phyloP scores from a whole-genome alignment of 2,329 filamentous ascomycete species.

The Apiospora malaysiana region DNA sequence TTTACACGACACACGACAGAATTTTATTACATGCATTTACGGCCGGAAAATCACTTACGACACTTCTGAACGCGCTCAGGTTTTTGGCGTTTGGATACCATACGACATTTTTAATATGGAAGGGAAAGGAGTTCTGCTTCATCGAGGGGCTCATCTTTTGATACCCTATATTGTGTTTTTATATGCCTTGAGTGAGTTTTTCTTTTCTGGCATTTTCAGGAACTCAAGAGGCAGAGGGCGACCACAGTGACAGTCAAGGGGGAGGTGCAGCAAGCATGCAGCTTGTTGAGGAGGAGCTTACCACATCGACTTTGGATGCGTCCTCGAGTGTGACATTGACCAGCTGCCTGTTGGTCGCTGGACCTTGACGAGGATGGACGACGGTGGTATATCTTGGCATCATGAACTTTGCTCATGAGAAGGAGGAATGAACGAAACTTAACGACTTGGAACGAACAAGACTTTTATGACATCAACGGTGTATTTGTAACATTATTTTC shows the following conservation, averaged over 20 bases:
- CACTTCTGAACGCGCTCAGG: conserved; percentile 15
- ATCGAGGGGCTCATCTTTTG: not conserved
- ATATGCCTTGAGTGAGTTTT: conserved; percentile 9
- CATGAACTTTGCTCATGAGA: conserved; percentile 23
- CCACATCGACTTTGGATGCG: not conserved
- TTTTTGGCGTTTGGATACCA: conserved; percentile 20
- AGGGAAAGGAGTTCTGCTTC: conserved; percentile 20
- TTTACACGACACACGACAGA: not conserved
- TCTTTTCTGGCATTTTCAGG: not conserved
- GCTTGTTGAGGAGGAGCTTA: not conserved
- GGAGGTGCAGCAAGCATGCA: not conserved
- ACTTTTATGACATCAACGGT: conserved; percentile 24
- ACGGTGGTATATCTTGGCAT: not conserved
- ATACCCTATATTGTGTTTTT: conserved; percentile 10
- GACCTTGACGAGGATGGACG: not conserved
- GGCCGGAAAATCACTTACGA: conserved; percentile 13
- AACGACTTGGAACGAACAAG: conserved; percentile 26
- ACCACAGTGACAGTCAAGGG: not conserved
- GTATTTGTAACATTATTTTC: conserved; percentile 24
- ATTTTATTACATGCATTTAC: conserved; percentile 22
- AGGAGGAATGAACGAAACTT: conserved; percentile 23
- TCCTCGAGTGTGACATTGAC: not conserved
- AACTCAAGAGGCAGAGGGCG: conserved; percentile 1
- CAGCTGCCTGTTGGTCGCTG: not conserved
- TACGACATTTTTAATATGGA: conserved; percentile 17